Evolutionary conservation across 208 protist species (phyloP).

Genomic region (Naegleria gruberi): DNA sequence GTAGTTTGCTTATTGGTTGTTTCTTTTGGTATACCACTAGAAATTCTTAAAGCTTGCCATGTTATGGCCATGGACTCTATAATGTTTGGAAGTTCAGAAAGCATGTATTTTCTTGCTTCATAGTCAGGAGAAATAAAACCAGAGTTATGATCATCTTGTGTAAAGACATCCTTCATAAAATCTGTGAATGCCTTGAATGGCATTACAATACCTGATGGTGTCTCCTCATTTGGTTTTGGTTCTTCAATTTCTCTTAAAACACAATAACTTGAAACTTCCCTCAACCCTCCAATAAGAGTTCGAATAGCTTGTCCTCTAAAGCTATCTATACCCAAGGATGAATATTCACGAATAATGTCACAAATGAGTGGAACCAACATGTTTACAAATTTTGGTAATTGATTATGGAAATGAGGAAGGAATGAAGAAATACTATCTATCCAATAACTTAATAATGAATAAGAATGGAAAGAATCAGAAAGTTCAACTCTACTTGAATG

Average conservation of each 20-base stretch:
- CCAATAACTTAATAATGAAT: not conserved
- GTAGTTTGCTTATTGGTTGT: not conserved
- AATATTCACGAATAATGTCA: not conserved
- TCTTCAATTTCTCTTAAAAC: not conserved
- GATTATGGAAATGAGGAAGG: not conserved
- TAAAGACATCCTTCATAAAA: slow-evolving; percentile 2
- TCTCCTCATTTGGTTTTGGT: not conserved
- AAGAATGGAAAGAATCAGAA: not conserved
- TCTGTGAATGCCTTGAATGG: not conserved
- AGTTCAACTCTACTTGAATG: not conserved
- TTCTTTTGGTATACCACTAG: not conserved
- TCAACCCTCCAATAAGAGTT: not conserved
- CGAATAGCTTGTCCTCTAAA: not conserved
- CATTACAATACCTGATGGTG: not conserved
- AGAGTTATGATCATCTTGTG: not conserved
- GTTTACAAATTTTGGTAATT: not conserved
- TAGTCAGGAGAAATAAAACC: not conserved
- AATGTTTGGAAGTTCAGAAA: not conserved
- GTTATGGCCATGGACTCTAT: not conserved
- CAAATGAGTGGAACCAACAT: not conserved
- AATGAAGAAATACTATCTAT: not conserved
- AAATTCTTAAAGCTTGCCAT: not conserved
- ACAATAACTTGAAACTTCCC: not conserved
- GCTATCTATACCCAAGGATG: not conserved
- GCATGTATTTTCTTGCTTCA: not conserved